Conservation (phyloP, 2,329 filamentous ascomycete species). For the Emericellopsis atlantica region DNA sequence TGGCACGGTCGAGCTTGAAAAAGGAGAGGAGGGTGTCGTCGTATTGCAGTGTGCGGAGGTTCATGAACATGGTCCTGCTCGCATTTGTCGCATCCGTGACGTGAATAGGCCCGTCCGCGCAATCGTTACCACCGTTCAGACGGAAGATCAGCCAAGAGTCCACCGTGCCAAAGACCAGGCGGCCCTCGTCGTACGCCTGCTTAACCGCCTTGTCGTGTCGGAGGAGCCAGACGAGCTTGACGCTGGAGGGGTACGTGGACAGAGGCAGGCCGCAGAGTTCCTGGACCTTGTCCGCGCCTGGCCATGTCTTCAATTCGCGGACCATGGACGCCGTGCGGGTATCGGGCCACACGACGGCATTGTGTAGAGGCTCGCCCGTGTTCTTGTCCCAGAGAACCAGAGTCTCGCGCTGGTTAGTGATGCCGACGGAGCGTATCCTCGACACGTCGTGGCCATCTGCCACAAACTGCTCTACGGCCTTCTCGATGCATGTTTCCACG, state of each 20-base stretch:
- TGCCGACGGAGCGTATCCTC: constrained; percentile 64
- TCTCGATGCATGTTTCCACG: constrained; percentile 65
- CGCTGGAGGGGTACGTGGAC: constrained; percentile 70
- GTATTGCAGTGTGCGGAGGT: constrained; percentile 63
- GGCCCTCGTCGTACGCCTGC: constrained; percentile 58
- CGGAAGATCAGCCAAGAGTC: constrained; percentile 75
- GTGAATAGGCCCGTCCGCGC: constrained; percentile 48
- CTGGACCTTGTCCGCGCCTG: constrained; percentile 54
- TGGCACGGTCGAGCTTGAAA: constrained; percentile 58
- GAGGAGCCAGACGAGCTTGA: constrained; percentile 68
- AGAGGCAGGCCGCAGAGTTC: constrained; percentile 63
- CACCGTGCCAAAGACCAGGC: constrained; percentile 69
- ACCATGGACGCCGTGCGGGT: constrained; percentile 61
- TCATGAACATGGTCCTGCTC: constrained; percentile 82
- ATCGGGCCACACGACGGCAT: constrained; percentile 78
- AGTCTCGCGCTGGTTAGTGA: constrained; percentile 78
- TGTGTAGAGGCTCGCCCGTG: constrained; percentile 65
- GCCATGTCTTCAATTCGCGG: constrained; percentile 54
- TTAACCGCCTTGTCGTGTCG: constrained; percentile 54
- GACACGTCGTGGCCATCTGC: constrained; percentile 51
- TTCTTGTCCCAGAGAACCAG: constrained; percentile 68
- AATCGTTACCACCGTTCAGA: constrained; percentile 66
- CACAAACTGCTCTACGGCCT: constrained; percentile 56
- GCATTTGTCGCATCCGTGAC: constrained; percentile 75
- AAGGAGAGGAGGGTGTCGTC: constrained; percentile 60